These are phyloP conservation scores for Daldinia bambusicola DNA, from an alignment of 495 filamentous ascomycete species.

Conservation along the genomic window DNA sequence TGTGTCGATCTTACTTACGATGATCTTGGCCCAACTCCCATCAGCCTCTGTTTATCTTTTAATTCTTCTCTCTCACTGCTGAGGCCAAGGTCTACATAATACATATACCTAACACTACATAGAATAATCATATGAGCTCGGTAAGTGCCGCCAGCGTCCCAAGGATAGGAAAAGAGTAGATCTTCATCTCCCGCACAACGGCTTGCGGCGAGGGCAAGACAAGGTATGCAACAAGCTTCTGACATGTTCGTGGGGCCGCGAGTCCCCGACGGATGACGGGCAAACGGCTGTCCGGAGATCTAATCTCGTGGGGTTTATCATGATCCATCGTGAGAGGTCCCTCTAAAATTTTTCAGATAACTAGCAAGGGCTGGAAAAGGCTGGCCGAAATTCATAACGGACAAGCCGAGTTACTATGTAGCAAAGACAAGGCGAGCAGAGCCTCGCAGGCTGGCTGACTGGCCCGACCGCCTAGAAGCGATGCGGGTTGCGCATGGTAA, in stretches of 20 bases:
- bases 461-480: slow-evolving; percentile 10
- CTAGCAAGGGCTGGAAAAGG: slow-evolving; percentile 14
- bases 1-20: slow-evolving; percentile 40
- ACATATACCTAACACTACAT: too few species aligned
- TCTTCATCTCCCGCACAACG: slow-evolving; percentile 41
- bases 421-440: slow-evolving; percentile 16
- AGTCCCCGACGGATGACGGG: slow-evolving; percentile 22
- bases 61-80: slow-evolving; percentile 10
- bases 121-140: slow-evolving; percentile 5
- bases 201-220: slow-evolving; percentile 4
- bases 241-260: slow-evolving; percentile 34
- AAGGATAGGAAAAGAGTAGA: slow-evolving; percentile 28
- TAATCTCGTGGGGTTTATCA: slow-evolving; percentile 41
- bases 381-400: background rate
- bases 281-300: slow-evolving; percentile 27
- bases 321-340: background rate
- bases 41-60: background rate
- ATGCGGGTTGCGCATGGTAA: slow-evolving; percentile 23
- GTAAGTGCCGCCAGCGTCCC: slow-evolving; percentile 35
- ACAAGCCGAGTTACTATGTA: background rate
- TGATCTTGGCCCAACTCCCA: slow-evolving; percentile 37
- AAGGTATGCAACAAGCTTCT: slow-evolving; percentile 27
- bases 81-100: background rate
- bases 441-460: slow-evolving; percentile 6
- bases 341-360: slow-evolving; percentile 3